These are phyloP conservation scores for Penicillium waksmanii DNA, from an alignment of 495 filamentous ascomycete species.

Conservation along the genomic window DNA sequence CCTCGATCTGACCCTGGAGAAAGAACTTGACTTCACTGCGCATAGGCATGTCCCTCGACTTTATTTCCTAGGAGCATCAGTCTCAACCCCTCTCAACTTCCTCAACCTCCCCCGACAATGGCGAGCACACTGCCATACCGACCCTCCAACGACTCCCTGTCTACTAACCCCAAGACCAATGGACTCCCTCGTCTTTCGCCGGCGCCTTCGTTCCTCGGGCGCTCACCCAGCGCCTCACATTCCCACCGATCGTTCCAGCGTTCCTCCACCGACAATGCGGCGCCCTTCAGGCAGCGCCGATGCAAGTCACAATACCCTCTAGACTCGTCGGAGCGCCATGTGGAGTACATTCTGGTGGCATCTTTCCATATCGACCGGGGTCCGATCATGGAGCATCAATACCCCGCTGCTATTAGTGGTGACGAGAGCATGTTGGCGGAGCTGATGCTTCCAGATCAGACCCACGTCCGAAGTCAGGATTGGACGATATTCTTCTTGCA, in stretches of 20 bases:
- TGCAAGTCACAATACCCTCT: slow-evolving; percentile 87
- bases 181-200: slow-evolving; percentile 60
- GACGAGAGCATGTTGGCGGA: slow-evolving; percentile 98
- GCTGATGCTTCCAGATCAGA: slow-evolving; percentile 97
- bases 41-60: slow-evolving; percentile 21
- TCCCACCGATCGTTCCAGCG: slow-evolving; percentile 43
- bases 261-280: slow-evolving; percentile 49
- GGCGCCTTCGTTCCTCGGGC: slow-evolving; percentile 56
- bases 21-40: background rate
- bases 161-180: slow-evolving; percentile 50
- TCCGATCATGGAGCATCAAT: slow-evolving; percentile 98
- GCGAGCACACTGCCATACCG: slow-evolving; percentile 48
- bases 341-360: slow-evolving; percentile 98
- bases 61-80: slow-evolving; percentile 16
- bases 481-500: slow-evolving; percentile 99
- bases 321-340: slow-evolving; percentile 82
- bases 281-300: slow-evolving; percentile 48
- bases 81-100: slow-evolving; percentile 17
- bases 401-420: slow-evolving; percentile 90
- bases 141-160: slow-evolving; percentile 45
- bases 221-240: slow-evolving; percentile 53
- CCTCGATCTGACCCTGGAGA: background rate
- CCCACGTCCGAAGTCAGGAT: slow-evolving; percentile 91
- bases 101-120: slow-evolving; percentile 36
- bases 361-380: slow-evolving; percentile 97